These are phyloP conservation scores for Botryotinia globosa DNA, from an alignment of 2,329 filamentous ascomycete genomes.

Conservation along the genomic window DNA sequence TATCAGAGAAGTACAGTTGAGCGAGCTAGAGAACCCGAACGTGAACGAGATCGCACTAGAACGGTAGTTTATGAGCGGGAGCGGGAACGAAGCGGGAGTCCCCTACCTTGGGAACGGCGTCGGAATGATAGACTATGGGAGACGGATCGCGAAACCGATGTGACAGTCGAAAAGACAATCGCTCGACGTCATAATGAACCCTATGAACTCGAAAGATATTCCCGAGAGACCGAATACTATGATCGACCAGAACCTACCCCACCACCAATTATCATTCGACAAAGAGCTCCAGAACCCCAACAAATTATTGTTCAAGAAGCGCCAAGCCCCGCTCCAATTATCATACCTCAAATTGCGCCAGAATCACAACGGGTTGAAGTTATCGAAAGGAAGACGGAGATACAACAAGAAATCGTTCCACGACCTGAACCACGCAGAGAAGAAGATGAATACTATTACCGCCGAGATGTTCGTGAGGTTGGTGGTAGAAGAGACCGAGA, in stretches of 20 bases:
- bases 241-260: slow-evolving; percentile 49
- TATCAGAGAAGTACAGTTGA: slow-evolving; percentile 29
- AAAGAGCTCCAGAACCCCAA: slow-evolving; percentile 53
- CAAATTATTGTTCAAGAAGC: slow-evolving; percentile 61
- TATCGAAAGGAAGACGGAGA: slow-evolving; percentile 30
- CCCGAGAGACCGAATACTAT: slow-evolving; percentile 62
- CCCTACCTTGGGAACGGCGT: slow-evolving; percentile 38
- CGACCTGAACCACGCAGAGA: slow-evolving; percentile 33
- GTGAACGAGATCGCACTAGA: slow-evolving; percentile 35
- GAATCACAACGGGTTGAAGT: slow-evolving; percentile 32
- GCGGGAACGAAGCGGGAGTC: slow-evolving; percentile 30
- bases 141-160: slow-evolving; percentile 26
- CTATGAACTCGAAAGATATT: slow-evolving; percentile 55
- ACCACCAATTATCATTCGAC: slow-evolving; percentile 55
- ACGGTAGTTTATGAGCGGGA: slow-evolving; percentile 42
- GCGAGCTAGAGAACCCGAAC: slow-evolving; percentile 40
- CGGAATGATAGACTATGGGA: slow-evolving; percentile 31
- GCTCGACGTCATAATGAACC: slow-evolving; percentile 35
- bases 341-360: slow-evolving; percentile 38
- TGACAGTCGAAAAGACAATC: slow-evolving; percentile 28
- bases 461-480: slow-evolving; percentile 38
- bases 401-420: slow-evolving; percentile 26
- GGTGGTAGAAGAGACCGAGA: slow-evolving; percentile 30
- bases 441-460: slow-evolving; percentile 40
- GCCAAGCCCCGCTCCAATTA: slow-evolving; percentile 50